Evolutionary conservation across 2,329 filamentous ascomycete species (phyloP), one percentile per base, ranked within the genome.

Genomic region (Nothophaeocryptopus gaeumannii): DNA sequence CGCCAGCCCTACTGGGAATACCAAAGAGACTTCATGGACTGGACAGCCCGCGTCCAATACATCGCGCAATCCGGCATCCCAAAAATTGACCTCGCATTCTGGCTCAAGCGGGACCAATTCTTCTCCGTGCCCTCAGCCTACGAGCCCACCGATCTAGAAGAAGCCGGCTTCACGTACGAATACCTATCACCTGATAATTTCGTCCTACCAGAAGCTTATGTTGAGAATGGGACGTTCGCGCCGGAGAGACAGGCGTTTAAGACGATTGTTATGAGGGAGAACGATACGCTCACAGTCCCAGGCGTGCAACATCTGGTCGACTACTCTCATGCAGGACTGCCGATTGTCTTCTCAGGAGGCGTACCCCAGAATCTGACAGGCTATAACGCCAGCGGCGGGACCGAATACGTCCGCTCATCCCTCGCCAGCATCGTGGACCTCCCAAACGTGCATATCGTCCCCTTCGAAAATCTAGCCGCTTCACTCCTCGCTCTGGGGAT

Each of bases 161-260:
- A 58, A 30, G 53, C 53, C 34, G 57, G 63, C 45, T 58, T 49
- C 39, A 54, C 71, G 0, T 76, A 75, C 51, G 69, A 72, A 10
- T 78, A 78, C 50, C 61, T 78, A 0, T 67, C 65, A 2, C 70
- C 75, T 0, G 71, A 72, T 12, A 77, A 76, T 45, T 70, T 79
- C 26, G 61, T 47, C 1, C 67, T 73, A 0, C 63, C 68, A 0
- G 50, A 68, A 8, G 74, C 74, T 0, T 50, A 55, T 2, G 73
- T 78, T 1, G 31, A 47, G 2, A 51, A 71, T 29, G 62, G 61
- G 1, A 49, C 66, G 2, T 64, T 79, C 2, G 74, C 70, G 0
- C 69, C 72, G 0, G 51, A 67, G 4, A 55, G 61, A 0, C 74
- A 70, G 33, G 66, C 63, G 0, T 78, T 70, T 63, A 72, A 72